Percentiles rank a stretch among this genome's conserved stretches.
Evolutionary conservation across 352 stramenopile genomes (phyloP).

Genomic region (Globisporangium cylindrosporum): DNA sequence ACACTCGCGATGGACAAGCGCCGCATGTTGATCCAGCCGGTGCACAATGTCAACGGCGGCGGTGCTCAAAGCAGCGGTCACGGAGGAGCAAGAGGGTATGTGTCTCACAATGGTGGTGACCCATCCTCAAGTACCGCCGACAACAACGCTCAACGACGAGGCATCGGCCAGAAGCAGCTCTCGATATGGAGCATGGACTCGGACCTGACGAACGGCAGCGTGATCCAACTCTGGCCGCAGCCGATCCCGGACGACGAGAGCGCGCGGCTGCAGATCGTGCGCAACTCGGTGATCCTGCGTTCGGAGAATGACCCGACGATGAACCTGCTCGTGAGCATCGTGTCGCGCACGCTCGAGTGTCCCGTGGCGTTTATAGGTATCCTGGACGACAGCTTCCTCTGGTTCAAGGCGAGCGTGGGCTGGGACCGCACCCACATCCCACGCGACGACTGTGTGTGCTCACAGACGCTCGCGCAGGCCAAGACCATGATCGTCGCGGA

Average conservation of each 20-base stretch:
- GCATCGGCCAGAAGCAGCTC: constrained; percentile 35
- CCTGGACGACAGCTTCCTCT: constrained; percentile 48
- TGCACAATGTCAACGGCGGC: background rate
- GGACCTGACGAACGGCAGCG: constrained; percentile 53
- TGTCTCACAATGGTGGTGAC: background rate
- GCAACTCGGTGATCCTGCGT: constrained; percentile 47
- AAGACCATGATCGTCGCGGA: constrained; percentile 64
- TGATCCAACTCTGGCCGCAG: constrained; percentile 66
- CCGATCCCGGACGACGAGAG: constrained; percentile 45
- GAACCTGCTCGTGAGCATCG: constrained; percentile 67
- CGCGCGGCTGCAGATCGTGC: constrained; percentile 44
- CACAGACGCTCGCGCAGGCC: constrained; percentile 35
- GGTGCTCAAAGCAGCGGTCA: background rate
- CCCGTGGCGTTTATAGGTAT: constrained; percentile 69
- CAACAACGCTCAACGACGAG: background rate
- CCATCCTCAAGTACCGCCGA: background rate
- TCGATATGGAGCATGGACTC: constrained; percentile 61
- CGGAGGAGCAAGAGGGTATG: background rate
- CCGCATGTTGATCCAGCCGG: constrained; percentile 24
- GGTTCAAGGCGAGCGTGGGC: constrained; percentile 68
- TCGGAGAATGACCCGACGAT: constrained; percentile 66
- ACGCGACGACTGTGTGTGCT: constrained; percentile 59
- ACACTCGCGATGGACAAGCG: constrained; percentile 26
- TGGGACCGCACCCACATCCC: constrained; percentile 54
- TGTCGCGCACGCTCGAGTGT: constrained; percentile 63